Evolutionary conservation across 768 basidiomycete species (phyloP).

Genomic region (Sporobolomyces pararoseus): DNA sequence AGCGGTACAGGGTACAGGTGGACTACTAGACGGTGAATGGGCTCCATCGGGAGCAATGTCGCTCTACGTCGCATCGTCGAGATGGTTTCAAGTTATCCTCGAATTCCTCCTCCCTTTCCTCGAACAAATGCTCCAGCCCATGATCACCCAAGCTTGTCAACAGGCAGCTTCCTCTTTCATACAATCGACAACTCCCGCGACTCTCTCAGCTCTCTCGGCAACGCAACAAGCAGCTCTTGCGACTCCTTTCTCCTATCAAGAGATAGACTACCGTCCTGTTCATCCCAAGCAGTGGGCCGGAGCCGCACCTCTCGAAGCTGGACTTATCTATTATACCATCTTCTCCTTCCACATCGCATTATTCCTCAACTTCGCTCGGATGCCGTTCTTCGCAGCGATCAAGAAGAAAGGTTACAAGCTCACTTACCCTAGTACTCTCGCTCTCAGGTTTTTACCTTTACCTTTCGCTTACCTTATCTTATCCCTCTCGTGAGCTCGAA

Average conservation of each 20-base stretch:
- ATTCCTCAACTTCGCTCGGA: constrained; percentile 32
- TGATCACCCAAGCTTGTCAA: constrained; percentile 41
- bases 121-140: constrained; percentile 32
- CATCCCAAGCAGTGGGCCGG: constrained; percentile 45
- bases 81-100: constrained; percentile 44
- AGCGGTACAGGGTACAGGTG: constrained; percentile 19
- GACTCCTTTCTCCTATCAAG: constrained; percentile 46
- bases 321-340: constrained; percentile 47
- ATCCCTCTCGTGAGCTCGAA: constrained; percentile 47
- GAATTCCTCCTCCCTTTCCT: constrained; percentile 46
- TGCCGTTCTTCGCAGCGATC: constrained; percentile 16
- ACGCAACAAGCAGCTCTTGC: constrained; percentile 47
- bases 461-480: constrained; percentile 38
- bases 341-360: constrained; percentile 47
- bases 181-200: constrained; percentile 39
- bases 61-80: background rate
- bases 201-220: constrained; percentile 39
- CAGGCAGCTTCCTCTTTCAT: constrained; percentile 43
- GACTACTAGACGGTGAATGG: constrained; percentile 8
- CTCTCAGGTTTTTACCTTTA: constrained; percentile 37
- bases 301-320: constrained; percentile 49
- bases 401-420: constrained; percentile 7
- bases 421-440: background rate
- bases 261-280: constrained; percentile 45
- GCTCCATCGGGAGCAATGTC: constrained; percentile 17